These are phyloP conservation scores for Backusella parvicylindrica DNA, from an alignment of 192 early-diverging fungal genomes.

Conservation along the genomic window DNA sequence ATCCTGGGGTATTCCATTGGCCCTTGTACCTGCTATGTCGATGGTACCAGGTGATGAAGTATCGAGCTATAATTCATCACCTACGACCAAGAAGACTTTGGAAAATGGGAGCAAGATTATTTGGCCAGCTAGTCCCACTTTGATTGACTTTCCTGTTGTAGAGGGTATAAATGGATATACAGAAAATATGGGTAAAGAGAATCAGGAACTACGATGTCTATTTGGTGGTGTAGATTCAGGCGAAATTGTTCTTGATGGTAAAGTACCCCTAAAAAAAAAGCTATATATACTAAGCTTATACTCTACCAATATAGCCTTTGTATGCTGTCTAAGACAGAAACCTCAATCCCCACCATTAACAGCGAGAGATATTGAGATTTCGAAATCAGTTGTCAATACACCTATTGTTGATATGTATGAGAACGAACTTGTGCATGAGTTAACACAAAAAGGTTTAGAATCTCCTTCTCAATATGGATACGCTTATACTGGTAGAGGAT, in stretches of 20 bases:
- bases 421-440: constrained; percentile 6
- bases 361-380: not conserved
- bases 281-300: not conserved
- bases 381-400: not conserved
- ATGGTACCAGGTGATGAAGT: not conserved
- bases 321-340: not conserved
- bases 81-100: not conserved
- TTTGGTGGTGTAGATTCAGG: constrained; percentile 20
- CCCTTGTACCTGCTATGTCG: constrained; percentile 31
- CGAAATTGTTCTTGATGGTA: constrained; percentile 37
- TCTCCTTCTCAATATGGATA: constrained; percentile 26
- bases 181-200: constrained; percentile 9
- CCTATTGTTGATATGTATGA: constrained; percentile 7
- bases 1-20: constrained; percentile 35
- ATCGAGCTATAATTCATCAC: not conserved
- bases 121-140: constrained; percentile 25
- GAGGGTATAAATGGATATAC: constrained; percentile 15
- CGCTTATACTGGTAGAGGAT: constrained; percentile 53
- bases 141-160: constrained; percentile 10
- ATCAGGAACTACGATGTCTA: constrained; percentile 28
- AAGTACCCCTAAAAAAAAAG: constrained; percentile 15
- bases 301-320: not conserved
- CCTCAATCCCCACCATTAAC: constrained; percentile 7
- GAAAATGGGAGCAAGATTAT: constrained; percentile 1
- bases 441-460: not conserved